These are phyloP conservation scores for Cafeteria roenbergensis DNA, from an alignment of 108 stramenopile species.

Conservation along the genomic window DNA sequence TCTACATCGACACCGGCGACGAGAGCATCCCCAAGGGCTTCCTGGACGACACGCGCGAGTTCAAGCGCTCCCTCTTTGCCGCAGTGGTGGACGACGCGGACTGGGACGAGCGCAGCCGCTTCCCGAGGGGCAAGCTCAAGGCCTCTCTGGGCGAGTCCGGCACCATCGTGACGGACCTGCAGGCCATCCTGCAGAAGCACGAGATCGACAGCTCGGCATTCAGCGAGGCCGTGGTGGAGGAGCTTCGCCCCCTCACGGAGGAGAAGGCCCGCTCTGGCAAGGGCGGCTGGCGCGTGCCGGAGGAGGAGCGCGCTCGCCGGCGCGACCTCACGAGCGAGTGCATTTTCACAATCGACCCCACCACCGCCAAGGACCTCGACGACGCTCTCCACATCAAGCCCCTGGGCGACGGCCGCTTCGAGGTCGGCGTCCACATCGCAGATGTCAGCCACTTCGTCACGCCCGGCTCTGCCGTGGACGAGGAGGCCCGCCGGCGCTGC, in stretches of 20 bases:
- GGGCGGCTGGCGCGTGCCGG: slow-evolving; percentile 27
- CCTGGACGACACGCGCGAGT: slow-evolving; percentile 36
- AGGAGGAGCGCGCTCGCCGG: slow-evolving; percentile 8
- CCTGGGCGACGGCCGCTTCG: slow-evolving; percentile 28
- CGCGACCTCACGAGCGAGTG: slow-evolving; percentile 19
- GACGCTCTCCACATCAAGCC: slow-evolving; percentile 72
- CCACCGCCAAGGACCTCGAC: slow-evolving; percentile 81
- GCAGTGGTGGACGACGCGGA: slow-evolving; percentile 53
- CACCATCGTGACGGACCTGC: slow-evolving; percentile 1
- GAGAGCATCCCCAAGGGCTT: slow-evolving; percentile 64
- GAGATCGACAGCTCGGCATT: slow-evolving; percentile 61
- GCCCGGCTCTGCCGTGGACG: slow-evolving; percentile 60
- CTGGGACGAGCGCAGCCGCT: slow-evolving; percentile 11
- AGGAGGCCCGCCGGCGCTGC: slow-evolving; percentile 67
- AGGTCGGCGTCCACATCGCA: slow-evolving; percentile 90
- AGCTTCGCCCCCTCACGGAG: background rate
- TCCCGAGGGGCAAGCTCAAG: slow-evolving; percentile 10
- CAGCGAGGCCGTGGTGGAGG: slow-evolving; percentile 36
- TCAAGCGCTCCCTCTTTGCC: slow-evolving; percentile 22
- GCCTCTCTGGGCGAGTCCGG: slow-evolving; percentile 7
- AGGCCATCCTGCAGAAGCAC: slow-evolving; percentile 49
- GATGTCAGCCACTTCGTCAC: slow-evolving; percentile 82
- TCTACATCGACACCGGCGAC: slow-evolving; percentile 65
- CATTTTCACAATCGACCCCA: slow-evolving; percentile 72
- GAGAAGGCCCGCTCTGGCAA: slow-evolving; percentile 3